A percentile compares a stretch with the other conserved stretches of the same genome.
Conservation (phyloP, 805 yeast species). For the Monosporozyma servazzii region DNA sequence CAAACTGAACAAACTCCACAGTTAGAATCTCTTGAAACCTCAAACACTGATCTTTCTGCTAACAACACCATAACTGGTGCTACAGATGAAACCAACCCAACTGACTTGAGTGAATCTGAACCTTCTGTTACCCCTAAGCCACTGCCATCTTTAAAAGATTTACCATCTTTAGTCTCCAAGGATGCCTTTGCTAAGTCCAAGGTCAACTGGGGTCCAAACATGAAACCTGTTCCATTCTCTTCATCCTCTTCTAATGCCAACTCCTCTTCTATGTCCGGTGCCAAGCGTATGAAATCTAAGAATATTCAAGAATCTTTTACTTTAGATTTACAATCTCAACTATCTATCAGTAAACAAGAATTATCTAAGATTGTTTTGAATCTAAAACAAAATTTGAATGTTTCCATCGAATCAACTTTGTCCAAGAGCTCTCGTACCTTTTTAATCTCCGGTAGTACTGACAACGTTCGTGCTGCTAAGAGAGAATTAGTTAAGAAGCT, state of each 20-base stretch:
- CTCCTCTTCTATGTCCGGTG: constrained; percentile 20
- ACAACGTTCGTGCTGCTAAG: constrained; percentile 58
- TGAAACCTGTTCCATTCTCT: constrained; percentile 32
- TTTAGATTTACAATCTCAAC: constrained; percentile 59
- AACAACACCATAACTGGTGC: constrained; percentile 77
- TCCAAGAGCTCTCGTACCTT: constrained; percentile 76
- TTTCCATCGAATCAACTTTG: constrained; percentile 74
- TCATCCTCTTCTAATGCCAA: constrained; percentile 16
- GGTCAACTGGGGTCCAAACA: constrained; percentile 38
- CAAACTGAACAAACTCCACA: constrained; percentile 2
- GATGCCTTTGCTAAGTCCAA: constrained; percentile 23
- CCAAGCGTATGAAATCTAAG: constrained; percentile 45
- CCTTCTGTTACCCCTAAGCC: constrained; percentile 11
- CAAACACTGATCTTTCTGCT: constrained; percentile 50
- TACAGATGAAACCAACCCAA: background rate
- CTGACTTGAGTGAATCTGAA: constrained; percentile 1
- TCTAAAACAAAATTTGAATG: constrained; percentile 46
- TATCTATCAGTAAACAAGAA: constrained; percentile 54
- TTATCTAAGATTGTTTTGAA: constrained; percentile 56
- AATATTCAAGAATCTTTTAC: constrained; percentile 73
- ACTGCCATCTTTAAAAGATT: constrained; percentile 35
- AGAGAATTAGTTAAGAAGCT: constrained; percentile 66
- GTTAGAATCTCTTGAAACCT: background rate
- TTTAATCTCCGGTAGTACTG: constrained; percentile 66
- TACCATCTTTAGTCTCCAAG: constrained; percentile 57